Conservation (phyloP, 1,139 yeast species). For the Kazachstania sp. region DNA sequence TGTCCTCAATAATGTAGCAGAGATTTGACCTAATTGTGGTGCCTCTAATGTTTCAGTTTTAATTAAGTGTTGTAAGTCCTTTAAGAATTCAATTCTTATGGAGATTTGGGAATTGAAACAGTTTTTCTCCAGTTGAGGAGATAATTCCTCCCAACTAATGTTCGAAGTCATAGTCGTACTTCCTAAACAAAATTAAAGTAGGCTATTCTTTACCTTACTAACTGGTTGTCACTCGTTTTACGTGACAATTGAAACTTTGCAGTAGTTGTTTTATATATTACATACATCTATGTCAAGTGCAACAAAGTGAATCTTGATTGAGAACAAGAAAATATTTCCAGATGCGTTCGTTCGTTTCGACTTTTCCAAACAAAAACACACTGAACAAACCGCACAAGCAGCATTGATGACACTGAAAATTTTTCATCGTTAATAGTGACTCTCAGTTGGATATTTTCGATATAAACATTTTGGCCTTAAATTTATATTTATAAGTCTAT, state of each 20-base stretch:
- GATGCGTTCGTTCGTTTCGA: neutral
- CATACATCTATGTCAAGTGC: too few species aligned
- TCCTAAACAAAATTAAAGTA: neutral
- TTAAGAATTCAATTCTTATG: constrained; percentile 17
- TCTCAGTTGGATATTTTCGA: neutral
- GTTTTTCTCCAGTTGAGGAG: constrained; percentile 14
- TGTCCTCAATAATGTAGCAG: constrained; percentile 35
- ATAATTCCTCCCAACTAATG: constrained; percentile 18
- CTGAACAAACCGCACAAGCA: neutral
- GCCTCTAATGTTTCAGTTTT: constrained; percentile 14
- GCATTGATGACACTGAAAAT: constrained; percentile 5
- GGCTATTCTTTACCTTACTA: neutral
- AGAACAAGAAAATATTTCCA: neutral
- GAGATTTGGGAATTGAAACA: constrained; percentile 17
- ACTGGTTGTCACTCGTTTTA: neutral
- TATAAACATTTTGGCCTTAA: too few species aligned
- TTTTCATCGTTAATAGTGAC: constrained; percentile 14
- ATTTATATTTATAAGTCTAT: too few species aligned
- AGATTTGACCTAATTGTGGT: constrained; percentile 19
- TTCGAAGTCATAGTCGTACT: constrained; percentile 5
- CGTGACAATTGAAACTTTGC: neutral
- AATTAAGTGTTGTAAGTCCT: constrained; percentile 13
- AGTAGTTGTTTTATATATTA: neutral
- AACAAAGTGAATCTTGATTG: neutral
- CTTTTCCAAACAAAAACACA: neutral